Evolutionary conservation across 140 eudicot species (phyloP).

Genomic region (Anethum foeniculum): DNA sequence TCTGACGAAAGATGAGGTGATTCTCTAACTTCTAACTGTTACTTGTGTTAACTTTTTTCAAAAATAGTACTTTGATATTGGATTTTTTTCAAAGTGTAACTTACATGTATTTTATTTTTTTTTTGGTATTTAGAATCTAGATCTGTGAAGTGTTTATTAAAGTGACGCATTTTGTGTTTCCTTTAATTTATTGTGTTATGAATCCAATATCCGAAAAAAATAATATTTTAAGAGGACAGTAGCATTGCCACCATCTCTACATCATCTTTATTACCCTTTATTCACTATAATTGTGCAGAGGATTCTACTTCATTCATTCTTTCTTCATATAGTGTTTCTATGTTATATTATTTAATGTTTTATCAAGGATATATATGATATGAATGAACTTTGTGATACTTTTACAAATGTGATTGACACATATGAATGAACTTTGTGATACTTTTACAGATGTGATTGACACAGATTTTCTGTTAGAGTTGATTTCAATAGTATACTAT

Average conservation of each 20-base stretch:
- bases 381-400: neutral
- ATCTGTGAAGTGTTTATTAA: neutral
- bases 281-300: neutral
- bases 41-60: neutral
- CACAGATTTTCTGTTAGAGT: neutral
- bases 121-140: neutral
- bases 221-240: neutral
- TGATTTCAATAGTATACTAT: neutral
- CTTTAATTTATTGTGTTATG: neutral
- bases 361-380: neutral
- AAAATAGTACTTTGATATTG: neutral
- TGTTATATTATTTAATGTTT: neutral
- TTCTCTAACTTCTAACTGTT: neutral
- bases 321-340: neutral
- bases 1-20: conserved; percentile 85
- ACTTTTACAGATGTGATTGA: neutral
- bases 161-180: neutral
- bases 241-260: neutral
- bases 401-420: neutral
- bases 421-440: neutral
- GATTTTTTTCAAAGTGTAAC: neutral
- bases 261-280: neutral
- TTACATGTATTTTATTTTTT: neutral
- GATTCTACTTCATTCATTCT: neutral
- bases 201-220: neutral